Base-by-base conservation (phyloP, 345 rosid species). In the Eucalyptus curtisii region DNA sequence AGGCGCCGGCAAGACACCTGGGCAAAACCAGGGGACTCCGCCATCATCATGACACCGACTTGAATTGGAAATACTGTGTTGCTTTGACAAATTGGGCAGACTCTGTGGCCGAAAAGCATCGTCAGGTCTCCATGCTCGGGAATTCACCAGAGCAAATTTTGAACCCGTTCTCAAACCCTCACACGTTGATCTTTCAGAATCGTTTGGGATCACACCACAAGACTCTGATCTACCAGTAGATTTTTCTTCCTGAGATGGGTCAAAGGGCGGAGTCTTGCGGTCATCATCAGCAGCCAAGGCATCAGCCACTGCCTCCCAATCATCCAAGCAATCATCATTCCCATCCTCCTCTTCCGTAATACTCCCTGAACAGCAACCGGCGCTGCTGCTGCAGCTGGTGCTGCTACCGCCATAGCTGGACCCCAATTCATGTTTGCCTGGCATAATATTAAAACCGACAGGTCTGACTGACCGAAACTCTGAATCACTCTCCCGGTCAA, bases 231-330 rank as follows among this genome's bases (percentile, higher is more conserved):
- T 90, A 66, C 86, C 87, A 66, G 89, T 37, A 86, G 85, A 87
- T 66, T 89, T 92, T 86, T 50, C 88, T 88, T 89, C 90, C 33
- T 87, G 52, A 30, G 91, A 50, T 5, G 89, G 90, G 40, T 91
- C 93, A 14, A 86, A 86, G 57, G 89, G 89, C 3, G 71, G 88
- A 33, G 86, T 86, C 64, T 76, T 71, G 42, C 40, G 31, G 68
- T 91, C 92, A 37, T 93, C 96, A 89, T 92, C 90, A 6, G 98
- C 98, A 4, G 97, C 99, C 90, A 97, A 89, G 88, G 99, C 99
- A 91, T 97, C 99, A 49, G 99, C 99, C 89, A 96, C 86, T 79
- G 99, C 96, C 90, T 97, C 99, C 99, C 99, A 97, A 87, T 97
- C 98, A 88, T 97, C 99, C 93, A 96, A 92, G 91, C 98, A 95